Evolutionary conservation across 257 asterid genomes (phyloP).

Genomic region (Striga asiatica): DNA sequence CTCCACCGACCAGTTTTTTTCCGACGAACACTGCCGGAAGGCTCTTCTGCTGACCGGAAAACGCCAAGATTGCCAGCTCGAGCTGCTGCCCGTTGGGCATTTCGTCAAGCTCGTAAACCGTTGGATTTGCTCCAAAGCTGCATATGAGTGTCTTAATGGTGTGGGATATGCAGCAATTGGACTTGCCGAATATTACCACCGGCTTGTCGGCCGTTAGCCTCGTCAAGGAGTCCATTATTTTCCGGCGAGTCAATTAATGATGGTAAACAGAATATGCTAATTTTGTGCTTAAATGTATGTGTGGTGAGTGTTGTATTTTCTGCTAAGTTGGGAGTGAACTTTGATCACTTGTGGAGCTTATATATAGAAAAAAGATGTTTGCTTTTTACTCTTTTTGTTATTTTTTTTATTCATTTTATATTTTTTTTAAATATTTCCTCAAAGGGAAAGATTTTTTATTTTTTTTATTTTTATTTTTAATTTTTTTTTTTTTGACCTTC

Average conservation of each 20-base stretch:
- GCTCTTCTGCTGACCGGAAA: neutral
- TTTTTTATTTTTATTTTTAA: too few relatives aligned
- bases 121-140: neutral
- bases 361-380: constrained; percentile 18
- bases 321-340: constrained; percentile 11
- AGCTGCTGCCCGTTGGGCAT: constrained; percentile 2
- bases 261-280: too few relatives aligned
- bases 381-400: neutral
- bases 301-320: neutral
- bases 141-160: neutral
- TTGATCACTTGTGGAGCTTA: constrained; percentile 16
- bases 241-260: too few relatives aligned
- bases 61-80: neutral
- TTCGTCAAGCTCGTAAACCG: neutral
- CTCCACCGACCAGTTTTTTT: neutral
- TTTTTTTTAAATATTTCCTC: neutral
- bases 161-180: neutral
- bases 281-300: neutral
- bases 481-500: too few relatives aligned
- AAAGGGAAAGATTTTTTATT: too few relatives aligned
- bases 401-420: too few relatives aligned
- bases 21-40: constrained; percentile 1
- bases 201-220: constrained; percentile 21
- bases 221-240: constrained; percentile 34
- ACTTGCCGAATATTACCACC: neutral